phyloP scores from a whole-genome alignment of 1,139 yeast species.

The Entelexis paramagnoliae region DNA sequence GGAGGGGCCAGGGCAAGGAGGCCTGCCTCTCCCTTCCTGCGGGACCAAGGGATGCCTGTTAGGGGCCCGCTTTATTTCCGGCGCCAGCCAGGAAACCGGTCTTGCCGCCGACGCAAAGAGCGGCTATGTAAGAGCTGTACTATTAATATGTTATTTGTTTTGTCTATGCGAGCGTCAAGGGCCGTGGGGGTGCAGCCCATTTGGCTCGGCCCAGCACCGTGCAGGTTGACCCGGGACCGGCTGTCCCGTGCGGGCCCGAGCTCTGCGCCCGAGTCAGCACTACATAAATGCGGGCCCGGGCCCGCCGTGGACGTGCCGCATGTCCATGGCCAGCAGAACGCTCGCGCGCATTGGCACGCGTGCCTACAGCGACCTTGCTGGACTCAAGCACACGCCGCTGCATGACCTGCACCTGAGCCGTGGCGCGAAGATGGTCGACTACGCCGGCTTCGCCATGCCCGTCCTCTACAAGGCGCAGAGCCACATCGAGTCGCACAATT shows the following conservation, averaged over 20 bases:
- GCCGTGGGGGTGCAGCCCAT: too few relatives aligned
- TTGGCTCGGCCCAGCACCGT: neutral
- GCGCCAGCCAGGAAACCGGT: too few relatives aligned
- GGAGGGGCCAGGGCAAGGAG: neutral
- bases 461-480: constrained; percentile 71
- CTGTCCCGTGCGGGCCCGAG: constrained; percentile 2
- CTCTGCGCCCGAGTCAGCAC: constrained; percentile 1
- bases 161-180: too few relatives aligned
- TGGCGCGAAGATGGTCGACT: constrained; percentile 88
- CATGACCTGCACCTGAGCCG: constrained; percentile 65
- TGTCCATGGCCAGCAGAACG: neutral
- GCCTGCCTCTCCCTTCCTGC: neutral
- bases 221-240: neutral
- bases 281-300: neutral
- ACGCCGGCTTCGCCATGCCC: constrained; percentile 94
- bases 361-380: constrained; percentile 11
- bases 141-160: neutral
- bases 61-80: too few relatives aligned
- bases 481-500: constrained; percentile 85
- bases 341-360: constrained; percentile 5
- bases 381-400: constrained; percentile 49
- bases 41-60: too few relatives aligned
- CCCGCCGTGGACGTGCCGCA: neutral
- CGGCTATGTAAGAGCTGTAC: neutral
- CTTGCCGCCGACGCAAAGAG: too few relatives aligned